Conservation (phyloP, 169 alveolate species). For the Plasmodium malariae region DNA sequence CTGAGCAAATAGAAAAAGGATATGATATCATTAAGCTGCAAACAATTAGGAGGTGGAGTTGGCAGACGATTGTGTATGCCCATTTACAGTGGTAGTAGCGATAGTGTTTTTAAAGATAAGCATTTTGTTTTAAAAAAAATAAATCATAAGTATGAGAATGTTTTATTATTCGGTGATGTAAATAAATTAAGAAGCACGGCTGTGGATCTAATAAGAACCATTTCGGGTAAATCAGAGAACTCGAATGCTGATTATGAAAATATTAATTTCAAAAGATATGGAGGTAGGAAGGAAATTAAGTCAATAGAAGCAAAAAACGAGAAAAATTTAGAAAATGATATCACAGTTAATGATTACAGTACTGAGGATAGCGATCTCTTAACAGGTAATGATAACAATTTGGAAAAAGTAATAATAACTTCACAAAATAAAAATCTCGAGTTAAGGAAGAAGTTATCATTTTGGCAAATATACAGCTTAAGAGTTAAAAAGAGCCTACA, state of each 20-base stretch:
- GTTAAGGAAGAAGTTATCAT: slow-evolving; percentile 37
- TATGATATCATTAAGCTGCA: slow-evolving; percentile 24
- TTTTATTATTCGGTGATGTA: slow-evolving; percentile 66
- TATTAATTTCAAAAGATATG: slow-evolving; percentile 31
- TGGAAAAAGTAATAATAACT: background rate
- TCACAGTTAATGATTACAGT: background rate
- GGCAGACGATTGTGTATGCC: slow-evolving; percentile 73
- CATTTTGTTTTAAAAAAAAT: slow-evolving; percentile 73
- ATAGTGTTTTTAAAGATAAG: slow-evolving; percentile 57
- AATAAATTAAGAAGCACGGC: slow-evolving; percentile 67
- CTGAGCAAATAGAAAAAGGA: background rate
- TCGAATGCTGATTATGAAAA: slow-evolving; percentile 12
- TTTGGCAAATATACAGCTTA: slow-evolving; percentile 72
- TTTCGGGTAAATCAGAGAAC: slow-evolving; percentile 14
- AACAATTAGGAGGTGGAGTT: slow-evolving; percentile 63
- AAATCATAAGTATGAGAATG: slow-evolving; percentile 73
- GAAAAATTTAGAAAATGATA: slow-evolving; percentile 10
- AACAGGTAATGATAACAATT: background rate
- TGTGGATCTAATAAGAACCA: slow-evolving; percentile 23
- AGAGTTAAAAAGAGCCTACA: slow-evolving; percentile 62
- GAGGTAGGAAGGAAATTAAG: slow-evolving; percentile 8
- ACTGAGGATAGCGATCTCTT: slow-evolving; percentile 1
- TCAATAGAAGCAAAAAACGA: slow-evolving; percentile 15
- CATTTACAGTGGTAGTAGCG: slow-evolving; percentile 69
- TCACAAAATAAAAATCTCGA: background rate